A percentile compares a stretch with the other conserved stretches of the same genome.
These are phyloP conservation scores for Piper betle DNA, from an alignment of 164 flowering plant species.

Conservation along the genomic window DNA sequence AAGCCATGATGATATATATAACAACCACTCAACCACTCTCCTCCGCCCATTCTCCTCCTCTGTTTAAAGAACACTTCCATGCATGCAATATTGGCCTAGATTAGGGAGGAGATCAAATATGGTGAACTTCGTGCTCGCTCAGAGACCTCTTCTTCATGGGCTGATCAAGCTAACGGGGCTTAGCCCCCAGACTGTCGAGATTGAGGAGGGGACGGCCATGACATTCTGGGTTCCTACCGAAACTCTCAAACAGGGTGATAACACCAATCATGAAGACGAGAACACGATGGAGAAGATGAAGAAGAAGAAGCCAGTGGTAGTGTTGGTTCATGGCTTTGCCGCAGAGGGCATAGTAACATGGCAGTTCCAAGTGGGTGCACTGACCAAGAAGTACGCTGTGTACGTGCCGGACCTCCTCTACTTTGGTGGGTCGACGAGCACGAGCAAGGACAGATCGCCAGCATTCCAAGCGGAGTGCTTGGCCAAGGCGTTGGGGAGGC, in stretches of 20 bases:
- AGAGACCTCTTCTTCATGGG: conserved; percentile 57
- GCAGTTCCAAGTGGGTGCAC: conserved; percentile 72
- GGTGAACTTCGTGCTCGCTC: conserved; percentile 84
- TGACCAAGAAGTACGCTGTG: conserved; percentile 47
- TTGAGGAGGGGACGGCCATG: conserved; percentile 67
- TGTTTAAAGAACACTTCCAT: neutral
- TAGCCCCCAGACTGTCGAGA: conserved; percentile 39
- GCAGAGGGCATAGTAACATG: conserved; percentile 81
- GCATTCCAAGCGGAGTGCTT: conserved; percentile 56
- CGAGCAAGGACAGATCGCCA: conserved; percentile 44
- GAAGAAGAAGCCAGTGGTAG: conserved; percentile 37
- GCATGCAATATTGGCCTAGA: neutral
- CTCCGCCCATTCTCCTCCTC: neutral
- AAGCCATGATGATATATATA: neutral
- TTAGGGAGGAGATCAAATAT: conserved; percentile 15
- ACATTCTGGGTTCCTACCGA: conserved; percentile 71
- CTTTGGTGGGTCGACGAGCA: conserved; percentile 52
- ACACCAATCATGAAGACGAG: conserved; percentile 2
- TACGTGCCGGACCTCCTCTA: conserved; percentile 77
- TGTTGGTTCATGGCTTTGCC: conserved; percentile 70
- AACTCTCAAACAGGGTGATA: conserved; percentile 1
- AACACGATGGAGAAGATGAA: conserved; percentile 3
- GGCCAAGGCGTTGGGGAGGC: conserved; percentile 32
- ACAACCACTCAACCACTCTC: neutral
- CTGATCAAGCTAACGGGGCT: conserved; percentile 83